Conservation (phyloP, 179 eudicot species). For the Amaranthus tricolor region DNA sequence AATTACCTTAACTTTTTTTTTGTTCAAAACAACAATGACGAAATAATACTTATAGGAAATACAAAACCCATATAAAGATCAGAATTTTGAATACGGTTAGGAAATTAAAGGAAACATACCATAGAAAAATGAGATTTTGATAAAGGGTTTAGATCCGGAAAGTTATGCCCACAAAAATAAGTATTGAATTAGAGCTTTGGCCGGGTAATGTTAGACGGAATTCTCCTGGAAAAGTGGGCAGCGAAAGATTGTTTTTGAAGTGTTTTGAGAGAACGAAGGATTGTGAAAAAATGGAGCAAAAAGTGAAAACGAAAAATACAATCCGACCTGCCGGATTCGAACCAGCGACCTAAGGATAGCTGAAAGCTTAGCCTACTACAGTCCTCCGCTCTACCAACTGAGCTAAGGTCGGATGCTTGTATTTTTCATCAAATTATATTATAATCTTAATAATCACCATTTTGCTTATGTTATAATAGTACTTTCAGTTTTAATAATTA, state of each 20-base stretch:
- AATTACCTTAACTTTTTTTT: background rate
- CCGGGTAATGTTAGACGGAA: background rate
- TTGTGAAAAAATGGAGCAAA: too few relatives aligned
- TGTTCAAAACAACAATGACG: background rate
- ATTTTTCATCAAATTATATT: too few relatives aligned
- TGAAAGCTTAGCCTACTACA: conserved; percentile 20
- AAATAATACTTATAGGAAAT: background rate
- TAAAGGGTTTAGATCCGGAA: conserved; percentile 3
- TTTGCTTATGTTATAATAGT: too few relatives aligned
- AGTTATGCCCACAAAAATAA: background rate
- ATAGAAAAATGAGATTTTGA: conserved; percentile 1
- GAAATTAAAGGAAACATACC: conserved; percentile 12
- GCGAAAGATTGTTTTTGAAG: too few relatives aligned
- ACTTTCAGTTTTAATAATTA: too few relatives aligned
- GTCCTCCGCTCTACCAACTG: conserved; percentile 41
- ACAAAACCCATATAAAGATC: background rate
- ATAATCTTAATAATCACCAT: too few relatives aligned
- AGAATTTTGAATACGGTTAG: background rate
- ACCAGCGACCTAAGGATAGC: conserved; percentile 82
- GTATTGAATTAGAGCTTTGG: background rate
- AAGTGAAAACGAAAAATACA: background rate
- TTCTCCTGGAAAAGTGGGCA: background rate
- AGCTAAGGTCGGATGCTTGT: conserved; percentile 33
- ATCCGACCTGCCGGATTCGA: conserved; percentile 94
- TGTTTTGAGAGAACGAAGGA: too few relatives aligned